These are phyloP conservation scores for Liriodendron chinense DNA, from an alignment of 164 flowering plant genomes.

Conservation along the genomic window DNA sequence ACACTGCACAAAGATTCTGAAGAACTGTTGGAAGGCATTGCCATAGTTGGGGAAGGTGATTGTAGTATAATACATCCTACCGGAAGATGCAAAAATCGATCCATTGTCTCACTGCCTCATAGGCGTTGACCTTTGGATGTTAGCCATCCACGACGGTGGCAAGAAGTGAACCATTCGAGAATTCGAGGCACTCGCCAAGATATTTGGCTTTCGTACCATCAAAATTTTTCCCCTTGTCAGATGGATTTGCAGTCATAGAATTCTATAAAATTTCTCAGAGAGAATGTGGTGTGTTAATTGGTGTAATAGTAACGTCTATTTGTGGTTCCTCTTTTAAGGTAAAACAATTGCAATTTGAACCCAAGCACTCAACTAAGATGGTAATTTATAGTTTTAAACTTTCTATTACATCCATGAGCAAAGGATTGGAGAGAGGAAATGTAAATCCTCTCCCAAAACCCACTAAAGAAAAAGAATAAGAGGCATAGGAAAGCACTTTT, in stretches of 20 bases:
- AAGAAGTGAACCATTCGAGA: conserved; percentile 21
- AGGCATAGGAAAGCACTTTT: no score
- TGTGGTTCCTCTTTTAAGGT: no score
- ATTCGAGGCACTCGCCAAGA: conserved; percentile 17
- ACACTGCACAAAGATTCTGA: conserved; percentile 15
- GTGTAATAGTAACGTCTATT: no score
- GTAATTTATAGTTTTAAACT: no score
- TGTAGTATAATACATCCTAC: conserved; percentile 3
- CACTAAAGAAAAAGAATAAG: no score
- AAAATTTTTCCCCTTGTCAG: neutral
- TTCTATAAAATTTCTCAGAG: conserved; percentile 7
- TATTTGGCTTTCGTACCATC: conserved; percentile 9
- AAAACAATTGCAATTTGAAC: no score
- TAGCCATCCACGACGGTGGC: conserved; percentile 15
- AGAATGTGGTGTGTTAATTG: no score
- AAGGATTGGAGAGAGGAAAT: no score
- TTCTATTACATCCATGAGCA: no score
- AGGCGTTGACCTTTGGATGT: conserved; percentile 11
- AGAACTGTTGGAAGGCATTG: conserved; percentile 28
- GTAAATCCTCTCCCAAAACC: no score
- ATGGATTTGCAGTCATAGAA: conserved; percentile 4
- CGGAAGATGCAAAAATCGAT: neutral
- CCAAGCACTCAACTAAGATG: no score
- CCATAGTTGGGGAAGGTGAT: conserved; percentile 29
- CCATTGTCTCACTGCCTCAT: neutral